These are phyloP conservation scores for Candida alai DNA, from an alignment of 805 yeast species.

Conservation along the genomic window DNA sequence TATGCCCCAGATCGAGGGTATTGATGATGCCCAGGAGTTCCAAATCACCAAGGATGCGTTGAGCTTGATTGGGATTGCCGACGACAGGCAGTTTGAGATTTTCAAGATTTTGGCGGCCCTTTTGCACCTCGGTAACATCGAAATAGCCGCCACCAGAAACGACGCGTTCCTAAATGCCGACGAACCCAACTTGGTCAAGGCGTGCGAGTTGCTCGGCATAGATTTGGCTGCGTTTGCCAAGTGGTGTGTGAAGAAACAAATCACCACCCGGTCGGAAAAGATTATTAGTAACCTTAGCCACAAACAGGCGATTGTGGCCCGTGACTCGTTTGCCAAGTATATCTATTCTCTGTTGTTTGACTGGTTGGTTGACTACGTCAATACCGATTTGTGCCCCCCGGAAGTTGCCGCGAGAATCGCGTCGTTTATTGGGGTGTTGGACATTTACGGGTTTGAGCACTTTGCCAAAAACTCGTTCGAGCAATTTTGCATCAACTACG, in stretches of 20 bases:
- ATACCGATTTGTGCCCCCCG: slow-evolving; percentile 75
- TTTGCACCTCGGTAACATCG: slow-evolving; percentile 89
- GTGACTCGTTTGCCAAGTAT: slow-evolving; percentile 96
- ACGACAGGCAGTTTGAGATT: slow-evolving; percentile 57
- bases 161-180: slow-evolving; percentile 80
- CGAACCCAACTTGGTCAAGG: slow-evolving; percentile 79
- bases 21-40: slow-evolving; percentile 82
- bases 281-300: slow-evolving; percentile 79
- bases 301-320: slow-evolving; percentile 82
- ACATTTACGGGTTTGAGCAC: slow-evolving; percentile 97
- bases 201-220: slow-evolving; percentile 79
- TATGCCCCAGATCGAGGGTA: slow-evolving; percentile 60
- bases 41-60: slow-evolving; percentile 73
- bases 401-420: slow-evolving; percentile 55
- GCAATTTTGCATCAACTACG: slow-evolving; percentile 95
- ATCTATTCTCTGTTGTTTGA: slow-evolving; percentile 90
- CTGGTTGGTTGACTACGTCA: slow-evolving; percentile 87
- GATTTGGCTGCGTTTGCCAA: slow-evolving; percentile 72
- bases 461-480: slow-evolving; percentile 92
- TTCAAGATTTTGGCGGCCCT: slow-evolving; percentile 83
- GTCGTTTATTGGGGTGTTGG: slow-evolving; percentile 91
- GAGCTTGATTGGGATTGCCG: slow-evolving; percentile 68
- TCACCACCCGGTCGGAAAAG: slow-evolving; percentile 87
- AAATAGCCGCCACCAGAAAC: slow-evolving; percentile 76
- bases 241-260: slow-evolving; percentile 92